Base-by-base conservation (phyloP, 371 early-diverging fungal species). In the Enterocytospora artemiae region DNA sequence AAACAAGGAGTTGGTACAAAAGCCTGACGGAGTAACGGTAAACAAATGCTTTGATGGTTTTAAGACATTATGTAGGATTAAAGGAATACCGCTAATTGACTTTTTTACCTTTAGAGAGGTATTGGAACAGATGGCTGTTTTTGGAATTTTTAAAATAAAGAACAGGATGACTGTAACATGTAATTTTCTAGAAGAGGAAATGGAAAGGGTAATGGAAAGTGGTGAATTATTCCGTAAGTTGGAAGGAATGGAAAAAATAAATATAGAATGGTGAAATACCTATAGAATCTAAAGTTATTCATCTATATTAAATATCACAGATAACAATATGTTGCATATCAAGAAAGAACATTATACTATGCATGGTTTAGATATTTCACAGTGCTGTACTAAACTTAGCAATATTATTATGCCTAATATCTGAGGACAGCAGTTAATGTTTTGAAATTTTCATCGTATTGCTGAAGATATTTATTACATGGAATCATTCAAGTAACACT, bases 91-190 rank as follows among this genome's bases (percentile, higher is more conserved):
- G 16, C 20, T 31, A 12, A 16, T 74, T 14, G 53, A 61, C 32
- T 76, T 68, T 65, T 69, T 65, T 48, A 66, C 64, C 22, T 76
- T 69, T 63, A 24, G 44, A 39, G 49, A 59, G 50, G 30, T 71
- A 31, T 22, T 74, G 2, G 52, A 50, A 4, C 46, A 51, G 37
- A 34, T 76, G 28, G 18, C 14, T 16, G 52, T 34, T 16, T 62
- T 43, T 36, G 74, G 72, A 32, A 63, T 72, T 0, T 59, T 66
- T 30, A 66, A 69, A 44, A 50, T 60, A 34, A 49, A 53, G 9
- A 59, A 54, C 31, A 65, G 61, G n/a, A 63, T 63, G 27, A 63
- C 66, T 39, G 31, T 16, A 37, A 16, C 36, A 25, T 22, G 44
- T 30, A 22, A 44, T 27, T 36, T 53, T 16, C 30, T 41, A 27